Conservation (phyloP, 2,329 filamentous ascomycete species). For the Stagonosporopsis tanaceti region DNA sequence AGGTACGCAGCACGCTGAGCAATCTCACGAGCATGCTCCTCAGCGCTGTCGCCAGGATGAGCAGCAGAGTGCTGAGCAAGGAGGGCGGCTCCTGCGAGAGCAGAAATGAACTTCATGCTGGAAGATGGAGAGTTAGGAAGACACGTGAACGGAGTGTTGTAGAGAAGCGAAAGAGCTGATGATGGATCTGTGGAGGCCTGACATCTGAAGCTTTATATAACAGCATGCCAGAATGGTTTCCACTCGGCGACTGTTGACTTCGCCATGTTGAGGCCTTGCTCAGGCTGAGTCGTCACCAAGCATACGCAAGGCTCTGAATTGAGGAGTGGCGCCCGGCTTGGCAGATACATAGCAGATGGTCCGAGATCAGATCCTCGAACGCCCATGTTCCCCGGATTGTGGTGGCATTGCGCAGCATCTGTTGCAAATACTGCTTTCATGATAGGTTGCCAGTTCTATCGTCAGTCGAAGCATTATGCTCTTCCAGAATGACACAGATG, state of each 20-base stretch:
- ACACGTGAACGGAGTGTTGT: constrained; percentile 10
- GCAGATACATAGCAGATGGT: constrained; percentile 3
- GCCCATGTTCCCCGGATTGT: neutral
- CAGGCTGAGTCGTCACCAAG: constrained; percentile 21
- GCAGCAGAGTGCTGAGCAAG: constrained; percentile 41
- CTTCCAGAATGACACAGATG: neutral
- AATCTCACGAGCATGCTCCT: constrained; percentile 46
- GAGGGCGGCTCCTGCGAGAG: constrained; percentile 37
- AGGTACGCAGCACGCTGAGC: constrained; percentile 48
- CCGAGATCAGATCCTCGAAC: neutral
- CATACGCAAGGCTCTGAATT: constrained; percentile 19
- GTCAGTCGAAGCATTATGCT: neutral
- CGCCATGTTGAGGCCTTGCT: constrained; percentile 3
- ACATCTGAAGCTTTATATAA: constrained; percentile 15
- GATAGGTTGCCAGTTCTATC: neutral
- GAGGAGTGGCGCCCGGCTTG: constrained; percentile 8
- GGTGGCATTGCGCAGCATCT: neutral
- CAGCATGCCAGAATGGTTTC: neutral
- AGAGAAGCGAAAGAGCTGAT: constrained; percentile 12
- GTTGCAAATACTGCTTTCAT: neutral
- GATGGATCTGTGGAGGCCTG: neutral
- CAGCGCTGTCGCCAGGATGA: constrained; percentile 49
- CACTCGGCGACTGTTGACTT: neutral
- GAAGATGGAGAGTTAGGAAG: constrained; percentile 1
- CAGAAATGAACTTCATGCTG: constrained; percentile 37